Base-by-base conservation (phyloP, 2,329 filamentous ascomycete species). In the Tolypocladium tundrense region DNA sequence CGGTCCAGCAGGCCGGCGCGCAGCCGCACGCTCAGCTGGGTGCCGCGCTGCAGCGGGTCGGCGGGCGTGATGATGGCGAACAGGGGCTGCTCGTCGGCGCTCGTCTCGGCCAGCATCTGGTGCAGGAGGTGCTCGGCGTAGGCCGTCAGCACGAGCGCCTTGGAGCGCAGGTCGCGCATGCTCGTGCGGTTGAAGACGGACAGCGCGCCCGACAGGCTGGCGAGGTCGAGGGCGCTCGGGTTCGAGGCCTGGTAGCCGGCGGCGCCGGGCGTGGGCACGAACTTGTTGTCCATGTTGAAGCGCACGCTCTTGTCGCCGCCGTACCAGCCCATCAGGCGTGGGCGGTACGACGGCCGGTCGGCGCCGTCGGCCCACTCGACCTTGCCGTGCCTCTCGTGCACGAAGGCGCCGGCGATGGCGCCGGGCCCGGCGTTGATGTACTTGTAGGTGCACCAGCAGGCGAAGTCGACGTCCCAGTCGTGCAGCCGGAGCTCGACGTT, bases 381-480 rank as follows among this genome's bases (percentile, higher is more conserved):
- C 31, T 70, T 70, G 45, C 87, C 85, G 68, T 95, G 88, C 43
- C 76, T 79, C 68, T 90, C 84, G 70, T 96, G 90, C 10, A 96
- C 88, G 63, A 91, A 96, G 1, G 87, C 77, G 0, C 88, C 91
- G 1, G 84, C 90, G 62, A 95, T 95, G 19, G 86, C 81, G 4
- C 91, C 91, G 0, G 91, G 90, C 0, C 91, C 91, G 33, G 86
- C 85, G 69, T 96, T 96, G 70, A 96, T 82, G 75, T 96, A 96
- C 75, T 96, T 96, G 79, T 96, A 96, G 21, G 87, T 92, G 73
- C 91, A 96, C 91, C 91, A 96, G 57, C 83, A 89, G 19, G 92
- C 91, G 66, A 96, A 96, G 70, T 96, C 91, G 40, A 95, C 90
- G 63, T 88, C 81, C 91, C 91, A 96, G 65, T 93, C 89, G 71